Conservation (phyloP, 1,284 basidiomycete species). For the Malassezia dermatis region DNA sequence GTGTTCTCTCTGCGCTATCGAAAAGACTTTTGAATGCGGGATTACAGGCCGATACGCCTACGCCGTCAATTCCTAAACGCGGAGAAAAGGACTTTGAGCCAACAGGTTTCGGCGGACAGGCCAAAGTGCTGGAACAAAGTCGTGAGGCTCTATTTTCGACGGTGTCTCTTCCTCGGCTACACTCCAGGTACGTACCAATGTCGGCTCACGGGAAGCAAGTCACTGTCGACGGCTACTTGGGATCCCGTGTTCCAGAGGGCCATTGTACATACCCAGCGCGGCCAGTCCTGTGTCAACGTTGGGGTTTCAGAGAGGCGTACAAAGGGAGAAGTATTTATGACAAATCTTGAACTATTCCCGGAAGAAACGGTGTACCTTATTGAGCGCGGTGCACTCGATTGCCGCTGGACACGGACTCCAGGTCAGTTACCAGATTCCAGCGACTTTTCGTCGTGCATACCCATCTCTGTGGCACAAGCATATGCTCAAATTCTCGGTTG, state of each 20-base stretch:
- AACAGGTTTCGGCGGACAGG: conserved; percentile 54
- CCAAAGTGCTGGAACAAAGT: conserved; percentile 69
- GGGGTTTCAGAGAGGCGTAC: conserved; percentile 23
- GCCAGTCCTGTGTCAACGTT: conserved; percentile 33
- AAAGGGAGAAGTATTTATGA: conserved; percentile 8
- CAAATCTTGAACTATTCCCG: conserved; percentile 64
- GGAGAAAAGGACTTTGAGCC: conserved; percentile 63
- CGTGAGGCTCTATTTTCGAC: conserved; percentile 75
- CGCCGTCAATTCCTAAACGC: conserved; percentile 32
- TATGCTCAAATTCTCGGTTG: conserved; percentile 70
- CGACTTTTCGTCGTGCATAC: conserved; percentile 21
- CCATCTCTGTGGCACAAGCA: conserved; percentile 80
- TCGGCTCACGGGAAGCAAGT: conserved; percentile 16
- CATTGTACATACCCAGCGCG: conserved; percentile 28
- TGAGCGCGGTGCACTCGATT: conserved; percentile 59
- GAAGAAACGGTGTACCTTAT: conserved; percentile 88
- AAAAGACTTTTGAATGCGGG: background rate
- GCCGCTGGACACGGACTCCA: conserved; percentile 54
- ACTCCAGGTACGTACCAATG: conserved; percentile 2
- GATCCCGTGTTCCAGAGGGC: conserved; percentile 25
- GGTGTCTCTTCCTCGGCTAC: conserved; percentile 57
- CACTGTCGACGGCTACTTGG: conserved; percentile 34
- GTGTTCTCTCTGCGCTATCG: conserved; percentile 11
- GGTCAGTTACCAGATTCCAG: background rate
- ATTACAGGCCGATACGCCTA: background rate